These are phyloP conservation scores for Stylosanthes scabra DNA, from an alignment of 331 rosid species.

Conservation along the genomic window DNA sequence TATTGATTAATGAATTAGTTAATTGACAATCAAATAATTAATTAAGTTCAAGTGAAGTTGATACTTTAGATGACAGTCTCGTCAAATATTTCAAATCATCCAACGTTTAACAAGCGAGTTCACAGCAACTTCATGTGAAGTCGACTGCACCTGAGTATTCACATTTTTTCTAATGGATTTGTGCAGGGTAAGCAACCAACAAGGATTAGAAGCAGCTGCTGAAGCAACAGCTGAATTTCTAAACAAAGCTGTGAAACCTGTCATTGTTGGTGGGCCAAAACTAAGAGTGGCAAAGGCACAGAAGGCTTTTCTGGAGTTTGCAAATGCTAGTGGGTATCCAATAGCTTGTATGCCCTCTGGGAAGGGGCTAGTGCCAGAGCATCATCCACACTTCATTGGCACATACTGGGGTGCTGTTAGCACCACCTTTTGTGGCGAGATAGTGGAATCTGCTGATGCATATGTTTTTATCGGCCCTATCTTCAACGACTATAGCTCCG, in stretches of 20 bases:
- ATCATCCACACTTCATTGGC: conserved; percentile 89
- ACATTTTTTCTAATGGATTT: too few relatives aligned
- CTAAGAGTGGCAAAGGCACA: conserved; percentile 74
- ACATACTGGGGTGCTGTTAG: conserved; percentile 96
- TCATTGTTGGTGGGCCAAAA: conserved; percentile 83
- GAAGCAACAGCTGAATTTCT: conserved; percentile 83
- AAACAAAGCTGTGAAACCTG: conserved; percentile 88
- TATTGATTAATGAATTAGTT: neutral
- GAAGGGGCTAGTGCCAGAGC: conserved; percentile 85
- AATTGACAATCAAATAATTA: too few relatives aligned
- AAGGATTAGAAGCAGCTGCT: conserved; percentile 88
- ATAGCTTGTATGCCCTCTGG: conserved; percentile 85
- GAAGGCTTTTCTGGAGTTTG: conserved; percentile 72
- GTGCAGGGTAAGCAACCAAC: conserved; percentile 66
- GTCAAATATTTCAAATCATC: too few relatives aligned
- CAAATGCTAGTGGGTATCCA: conserved; percentile 83
- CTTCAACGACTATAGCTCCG: conserved; percentile 92
- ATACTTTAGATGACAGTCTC: too few relatives aligned
- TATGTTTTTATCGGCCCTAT: conserved; percentile 84
- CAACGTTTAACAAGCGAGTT: too few relatives aligned
- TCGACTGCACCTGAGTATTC: too few relatives aligned
- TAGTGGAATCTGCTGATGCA: conserved; percentile 92
- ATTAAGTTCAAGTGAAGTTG: too few relatives aligned
- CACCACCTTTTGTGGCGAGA: conserved; percentile 79
- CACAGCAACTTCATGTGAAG: too few relatives aligned